phyloP scores from a whole-genome alignment of 768 basidiomycete genomes.

The Kwoniella botswanensis region DNA sequence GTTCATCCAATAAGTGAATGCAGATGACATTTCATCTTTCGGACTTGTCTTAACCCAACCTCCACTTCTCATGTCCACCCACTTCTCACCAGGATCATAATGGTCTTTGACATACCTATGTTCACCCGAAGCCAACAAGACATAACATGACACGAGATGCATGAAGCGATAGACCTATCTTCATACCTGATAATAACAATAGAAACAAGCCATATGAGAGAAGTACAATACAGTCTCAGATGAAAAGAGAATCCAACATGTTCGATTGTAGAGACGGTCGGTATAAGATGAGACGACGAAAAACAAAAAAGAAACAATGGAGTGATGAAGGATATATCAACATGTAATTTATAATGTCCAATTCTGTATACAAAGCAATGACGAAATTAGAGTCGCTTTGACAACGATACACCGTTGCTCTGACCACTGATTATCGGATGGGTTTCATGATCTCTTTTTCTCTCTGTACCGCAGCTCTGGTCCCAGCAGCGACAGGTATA shows the following conservation, averaged over 20 bases:
- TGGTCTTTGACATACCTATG: too few relatives aligned
- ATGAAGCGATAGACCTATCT: background rate
- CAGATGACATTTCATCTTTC: background rate
- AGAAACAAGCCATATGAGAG: background rate
- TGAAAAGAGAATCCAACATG: background rate
- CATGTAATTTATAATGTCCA: slow-evolving; percentile 18
- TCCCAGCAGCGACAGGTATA: slow-evolving; percentile 20
- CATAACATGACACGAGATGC: background rate
- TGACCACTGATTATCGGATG: slow-evolving; percentile 14
- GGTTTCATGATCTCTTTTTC: slow-evolving; percentile 28
- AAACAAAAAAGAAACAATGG: background rate
- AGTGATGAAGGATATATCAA: slow-evolving; percentile 6
- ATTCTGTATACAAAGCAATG: background rate
- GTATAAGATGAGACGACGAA: background rate
- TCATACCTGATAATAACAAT: background rate
- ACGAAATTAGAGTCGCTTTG: background rate
- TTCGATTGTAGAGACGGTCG: background rate
- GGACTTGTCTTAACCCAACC: background rate
- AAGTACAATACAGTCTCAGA: background rate
- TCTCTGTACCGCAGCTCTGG: slow-evolving; percentile 10
- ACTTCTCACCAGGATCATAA: too few relatives aligned
- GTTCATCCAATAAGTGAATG: too few relatives aligned
- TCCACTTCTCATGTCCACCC: slow-evolving; percentile 24
- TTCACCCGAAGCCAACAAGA: too few relatives aligned
- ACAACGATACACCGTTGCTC: too few relatives aligned